A percentile compares a stretch with the other conserved stretches of the same genome.
These are phyloP conservation scores for Boletus rex-veris DNA, from an alignment of 768 basidiomycete species.

Conservation along the genomic window DNA sequence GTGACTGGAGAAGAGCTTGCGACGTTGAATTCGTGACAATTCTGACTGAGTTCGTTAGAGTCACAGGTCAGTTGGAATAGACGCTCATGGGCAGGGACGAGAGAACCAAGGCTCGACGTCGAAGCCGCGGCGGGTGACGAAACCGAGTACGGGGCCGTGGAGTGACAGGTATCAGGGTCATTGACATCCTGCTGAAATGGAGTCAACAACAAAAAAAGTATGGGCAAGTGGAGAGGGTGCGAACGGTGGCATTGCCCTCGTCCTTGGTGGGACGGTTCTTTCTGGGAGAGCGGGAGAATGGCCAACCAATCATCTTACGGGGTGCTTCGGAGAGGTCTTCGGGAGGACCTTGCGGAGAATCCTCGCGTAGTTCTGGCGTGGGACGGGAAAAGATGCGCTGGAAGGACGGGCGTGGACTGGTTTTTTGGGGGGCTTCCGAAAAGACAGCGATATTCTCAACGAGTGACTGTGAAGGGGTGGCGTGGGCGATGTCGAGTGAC, in stretches of 20 bases:
- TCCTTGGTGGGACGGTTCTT: conserved; percentile 15
- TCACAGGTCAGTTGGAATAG: conserved; percentile 18
- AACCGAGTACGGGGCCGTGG: conserved; percentile 9
- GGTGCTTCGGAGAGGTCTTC: conserved; percentile 17
- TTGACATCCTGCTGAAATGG: conserved; percentile 2
- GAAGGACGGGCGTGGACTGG: conserved; percentile 18
- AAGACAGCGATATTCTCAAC: conserved; percentile 19
- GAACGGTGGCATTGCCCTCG: conserved; percentile 11
- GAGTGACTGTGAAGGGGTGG: conserved; percentile 17
- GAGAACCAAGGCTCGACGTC: conserved; percentile 30
- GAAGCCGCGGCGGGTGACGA: conserved; percentile 21
- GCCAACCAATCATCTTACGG: conserved; percentile 30
- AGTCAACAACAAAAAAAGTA: conserved; percentile 2
- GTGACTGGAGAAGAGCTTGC: conserved; percentile 7
- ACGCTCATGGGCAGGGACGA: conserved; percentile 26
- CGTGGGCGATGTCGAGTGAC: conserved; percentile 25
- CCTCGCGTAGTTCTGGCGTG: conserved; percentile 6
- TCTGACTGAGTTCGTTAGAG: conserved; percentile 2
- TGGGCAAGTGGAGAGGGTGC: background rate
- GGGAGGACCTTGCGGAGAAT: conserved; percentile 1
- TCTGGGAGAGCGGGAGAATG: conserved; percentile 26
- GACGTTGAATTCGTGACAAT: background rate
- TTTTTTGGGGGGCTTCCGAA: conserved; percentile 19
- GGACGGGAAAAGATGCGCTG: conserved; percentile 32
- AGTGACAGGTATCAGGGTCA: conserved; percentile 4